Base-by-base conservation (phyloP, 1,284 basidiomycete species). In the Agaricales sp. region DNA sequence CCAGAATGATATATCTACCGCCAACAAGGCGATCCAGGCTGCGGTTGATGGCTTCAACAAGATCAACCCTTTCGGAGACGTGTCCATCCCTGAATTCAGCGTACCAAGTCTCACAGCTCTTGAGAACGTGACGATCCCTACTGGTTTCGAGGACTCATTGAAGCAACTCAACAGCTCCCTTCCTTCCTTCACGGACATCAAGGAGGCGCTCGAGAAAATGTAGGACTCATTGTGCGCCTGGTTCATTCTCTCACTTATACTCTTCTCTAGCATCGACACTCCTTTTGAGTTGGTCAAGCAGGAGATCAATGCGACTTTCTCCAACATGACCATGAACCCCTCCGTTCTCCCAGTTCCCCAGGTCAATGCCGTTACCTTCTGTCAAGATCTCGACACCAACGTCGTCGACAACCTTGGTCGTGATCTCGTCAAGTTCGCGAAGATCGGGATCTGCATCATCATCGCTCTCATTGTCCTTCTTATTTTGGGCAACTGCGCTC, bases 251-350 rank as follows among this genome's bases (percentile, higher is more conserved):
- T 12, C 21, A 49, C 46, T 48, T 54, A 63, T 45, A 63, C 45
- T 52, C 14, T 25, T 21, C 35, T 38, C 2, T 54, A 90, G 87
- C 49, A 77, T 95, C 57, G 82, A 89, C 57, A 80, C 75, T 0
- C 93, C 93, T 0, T 94, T 97, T 59, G 86, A 94, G 58, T 69
- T 78, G 2, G 66, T 96, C 47, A 93, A 91, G 63, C 69, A 77
- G 53, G 87, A 93, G 49, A 92, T 97, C 63, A 94, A 94, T 61
- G 73, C 81, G 49, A 93, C 91, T 0, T 86, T 94, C 54, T 61
- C 73, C n/a, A 74, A 75, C 13, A 70, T 89, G 26, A 67, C 67
- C 19, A 86, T 92, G 63, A 77, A 89, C 59, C 70, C 79, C 22
- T 76, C 80, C 13, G 64, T 79, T 3, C 73, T 94, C 16, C 86